These are phyloP conservation scores for Leucocoprinus birnbaumii DNA, from an alignment of 768 basidiomycete species.

Conservation along the genomic window DNA sequence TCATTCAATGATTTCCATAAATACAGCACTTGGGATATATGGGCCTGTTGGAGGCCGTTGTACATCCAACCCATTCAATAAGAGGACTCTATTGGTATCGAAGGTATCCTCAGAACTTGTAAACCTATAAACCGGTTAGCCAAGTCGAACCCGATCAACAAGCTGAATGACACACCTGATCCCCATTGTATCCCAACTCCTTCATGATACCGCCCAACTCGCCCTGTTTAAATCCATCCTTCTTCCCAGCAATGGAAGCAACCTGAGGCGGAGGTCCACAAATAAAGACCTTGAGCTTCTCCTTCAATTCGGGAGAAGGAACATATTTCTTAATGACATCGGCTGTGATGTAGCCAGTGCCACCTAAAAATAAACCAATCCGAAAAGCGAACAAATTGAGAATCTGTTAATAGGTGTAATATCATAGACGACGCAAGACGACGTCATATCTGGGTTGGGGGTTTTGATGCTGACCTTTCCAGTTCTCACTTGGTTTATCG, in stretches of 20 bases:
- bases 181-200: constrained; percentile 80
- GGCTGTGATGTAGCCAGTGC: constrained; percentile 69
- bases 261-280: constrained; percentile 93
- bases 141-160: neutral
- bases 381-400: too few relatives aligned
- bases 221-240: constrained; percentile 87
- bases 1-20: too few relatives aligned
- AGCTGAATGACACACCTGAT: constrained; percentile 56
- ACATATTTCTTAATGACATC: constrained; percentile 76
- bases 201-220: constrained; percentile 79
- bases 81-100: neutral
- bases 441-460: constrained; percentile 9
- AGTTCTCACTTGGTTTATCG: constrained; percentile 63
- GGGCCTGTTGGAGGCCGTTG: too few relatives aligned
- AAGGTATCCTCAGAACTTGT: constrained; percentile 3
- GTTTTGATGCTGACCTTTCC: constrained; percentile 44
- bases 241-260: constrained; percentile 84
- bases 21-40: too few relatives aligned
- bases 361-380: constrained; percentile 36
- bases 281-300: constrained; percentile 86
- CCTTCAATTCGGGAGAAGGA: constrained; percentile 54
- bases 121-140: constrained; percentile 1
- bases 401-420: neutral
- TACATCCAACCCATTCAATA: too few relatives aligned
- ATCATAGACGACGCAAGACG: neutral